A percentile compares a stretch with the other conserved stretches of the same genome.
phyloP scores from a whole-genome alignment of 2,329 filamentous ascomycete species.

The Cladosporium sp. region DNA sequence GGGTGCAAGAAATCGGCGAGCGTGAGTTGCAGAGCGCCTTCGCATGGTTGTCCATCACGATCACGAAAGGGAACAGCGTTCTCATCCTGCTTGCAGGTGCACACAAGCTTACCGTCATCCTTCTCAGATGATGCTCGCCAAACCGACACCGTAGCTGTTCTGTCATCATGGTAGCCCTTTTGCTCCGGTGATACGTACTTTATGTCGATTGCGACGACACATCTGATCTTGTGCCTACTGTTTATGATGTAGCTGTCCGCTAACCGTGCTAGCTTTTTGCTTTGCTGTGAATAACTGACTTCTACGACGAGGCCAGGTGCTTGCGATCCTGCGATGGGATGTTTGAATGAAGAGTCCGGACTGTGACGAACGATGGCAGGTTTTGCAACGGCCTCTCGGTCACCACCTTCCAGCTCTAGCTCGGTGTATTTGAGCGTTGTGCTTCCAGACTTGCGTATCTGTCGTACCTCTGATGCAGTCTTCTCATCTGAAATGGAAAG shows the following conservation, averaged over 20 bases:
- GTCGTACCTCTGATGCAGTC: not conserved
- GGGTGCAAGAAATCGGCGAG: constrained; percentile 16
- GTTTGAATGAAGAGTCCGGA: not conserved
- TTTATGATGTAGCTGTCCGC: constrained; percentile 33
- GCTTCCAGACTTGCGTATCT: not conserved
- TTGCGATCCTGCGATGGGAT: not conserved
- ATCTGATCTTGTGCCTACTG: constrained; percentile 25
- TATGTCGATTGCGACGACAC: constrained; percentile 32
- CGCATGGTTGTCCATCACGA: constrained; percentile 4
- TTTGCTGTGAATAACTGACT: constrained; percentile 31
- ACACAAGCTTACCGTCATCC: constrained; percentile 22
- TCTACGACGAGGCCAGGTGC: constrained; percentile 23
- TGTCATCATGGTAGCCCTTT: constrained; percentile 13
- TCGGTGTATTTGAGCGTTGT: not conserved
- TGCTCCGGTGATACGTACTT: constrained; percentile 21
- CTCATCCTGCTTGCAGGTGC: constrained; percentile 13
- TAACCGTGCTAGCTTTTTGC: constrained; percentile 24
- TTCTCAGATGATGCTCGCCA: constrained; percentile 26
- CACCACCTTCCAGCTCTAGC: not conserved
- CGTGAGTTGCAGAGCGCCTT: constrained; percentile 14
- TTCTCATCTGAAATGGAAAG: not conserved
- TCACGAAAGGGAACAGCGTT: constrained; percentile 12
- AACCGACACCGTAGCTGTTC: constrained; percentile 26
- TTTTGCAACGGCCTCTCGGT: not conserved
- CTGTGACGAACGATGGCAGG: not conserved